Evolutionary conservation across 225 moss, liverwort and hornwort species (phyloP).

Genomic region (Asterella californica): DNA sequence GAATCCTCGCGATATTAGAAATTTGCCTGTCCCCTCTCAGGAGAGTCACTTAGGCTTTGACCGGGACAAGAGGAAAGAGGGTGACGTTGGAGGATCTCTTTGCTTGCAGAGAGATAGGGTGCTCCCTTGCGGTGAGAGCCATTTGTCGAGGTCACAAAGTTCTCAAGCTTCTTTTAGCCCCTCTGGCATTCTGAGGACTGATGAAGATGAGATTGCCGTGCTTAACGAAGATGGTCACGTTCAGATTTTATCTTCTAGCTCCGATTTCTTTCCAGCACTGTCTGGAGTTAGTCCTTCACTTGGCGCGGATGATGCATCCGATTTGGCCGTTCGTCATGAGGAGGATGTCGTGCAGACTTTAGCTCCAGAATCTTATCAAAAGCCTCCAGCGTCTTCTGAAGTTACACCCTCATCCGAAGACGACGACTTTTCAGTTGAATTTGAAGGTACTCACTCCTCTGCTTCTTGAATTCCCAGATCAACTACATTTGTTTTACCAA

Average conservation of each 20-base stretch:
- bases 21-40: background rate
- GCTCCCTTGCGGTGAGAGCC: no score
- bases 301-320: background rate
- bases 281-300: background rate
- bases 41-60: background rate
- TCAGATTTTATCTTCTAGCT: background rate
- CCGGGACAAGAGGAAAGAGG: background rate
- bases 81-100: background rate
- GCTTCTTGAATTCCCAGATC: background rate
- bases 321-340: background rate
- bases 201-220: background rate
- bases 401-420: background rate
- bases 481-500: background rate
- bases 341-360: background rate
- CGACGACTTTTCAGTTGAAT: background rate
- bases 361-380: background rate
- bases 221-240: background rate
- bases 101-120: background rate
- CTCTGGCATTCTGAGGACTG: background rate
- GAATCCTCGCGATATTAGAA: background rate
- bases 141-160: background rate
- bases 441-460: background rate
- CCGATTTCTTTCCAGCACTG: background rate
- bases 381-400: background rate
- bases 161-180: constrained; percentile 1